Base-by-base conservation (phyloP, 495 filamentous ascomycete species). In the Trichoderma parareesei region DNA sequence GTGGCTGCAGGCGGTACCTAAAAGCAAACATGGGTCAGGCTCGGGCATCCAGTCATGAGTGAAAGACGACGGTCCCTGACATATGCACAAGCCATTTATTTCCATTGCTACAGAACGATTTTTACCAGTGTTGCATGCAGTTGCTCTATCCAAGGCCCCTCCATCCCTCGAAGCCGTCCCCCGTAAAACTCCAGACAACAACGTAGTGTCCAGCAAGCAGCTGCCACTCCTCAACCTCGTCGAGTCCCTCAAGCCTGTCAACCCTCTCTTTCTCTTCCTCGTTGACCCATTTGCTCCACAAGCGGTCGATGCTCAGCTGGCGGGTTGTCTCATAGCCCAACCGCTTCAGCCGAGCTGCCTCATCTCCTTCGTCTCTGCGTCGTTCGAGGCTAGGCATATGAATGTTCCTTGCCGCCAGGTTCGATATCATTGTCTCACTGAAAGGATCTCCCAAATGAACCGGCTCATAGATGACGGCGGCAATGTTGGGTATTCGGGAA, bases 181-280 rank as follows among this genome's bases (percentile, higher is more conserved):
- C 76, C 67, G 68, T 76, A 76, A 76, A 80, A 4, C 72, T 93
- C 93, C 93, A 97, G 10, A 82, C 87, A 64, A 98, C 82, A 67
- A 92, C 88, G 75, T 98, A 98, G 79, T 98, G 94, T 65, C 82
- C 82, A 5, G 91, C 91, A 69, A 98, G 73, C 72, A 98, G 72
- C 69, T 85, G 78, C 92, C 93, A 97, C 77, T 98, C 94, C 76
- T 98, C 94, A 64, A 96, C 84, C 76, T 98, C 94, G 79, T 98
- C 94, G 67, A 98, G 71, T 79, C 93, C 90, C 75, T 98, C 94
- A 63, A 97, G 73, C 35, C 75, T 71, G 60, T 88, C 85, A 4
- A 98, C 86, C 67, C 94, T 78, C 69, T 88, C 88, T 71, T 89
- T 93, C 77, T 98, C 94, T n/a, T 73, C 76, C 9, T 81, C 76